Conservation (phyloP, 2,329 filamentous ascomycete species). For the Hypoxylon rubiginosum region DNA sequence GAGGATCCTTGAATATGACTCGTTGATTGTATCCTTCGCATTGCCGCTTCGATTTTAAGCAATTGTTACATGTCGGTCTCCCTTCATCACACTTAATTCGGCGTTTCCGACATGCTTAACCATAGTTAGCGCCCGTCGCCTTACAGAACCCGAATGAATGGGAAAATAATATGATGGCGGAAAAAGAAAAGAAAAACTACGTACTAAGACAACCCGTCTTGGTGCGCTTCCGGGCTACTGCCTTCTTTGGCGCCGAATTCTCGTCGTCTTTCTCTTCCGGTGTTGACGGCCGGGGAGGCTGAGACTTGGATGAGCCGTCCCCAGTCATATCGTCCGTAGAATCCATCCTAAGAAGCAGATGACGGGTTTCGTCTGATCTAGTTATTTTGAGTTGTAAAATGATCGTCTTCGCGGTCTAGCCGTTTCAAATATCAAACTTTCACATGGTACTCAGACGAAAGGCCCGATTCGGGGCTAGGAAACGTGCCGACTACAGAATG, state of each 20-base stretch:
- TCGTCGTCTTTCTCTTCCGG: constrained; percentile 54
- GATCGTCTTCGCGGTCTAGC: constrained; percentile 32
- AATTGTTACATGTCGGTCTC: constrained; percentile 84
- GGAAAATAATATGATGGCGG: constrained; percentile 9
- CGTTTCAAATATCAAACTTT: constrained; percentile 35
- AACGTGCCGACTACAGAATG: constrained; percentile 29
- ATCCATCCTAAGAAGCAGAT: constrained; percentile 50
- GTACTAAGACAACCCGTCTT: constrained; percentile 93
- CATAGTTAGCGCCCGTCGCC: constrained; percentile 39
- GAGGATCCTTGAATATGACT: constrained; percentile 82
- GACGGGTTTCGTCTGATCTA: constrained; percentile 24
- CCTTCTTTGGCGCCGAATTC: constrained; percentile 62
- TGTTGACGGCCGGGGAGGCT: constrained; percentile 52
- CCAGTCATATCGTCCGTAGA: constrained; percentile 44
- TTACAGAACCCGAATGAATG: constrained; percentile 19
- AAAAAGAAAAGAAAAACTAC: constrained; percentile 63
- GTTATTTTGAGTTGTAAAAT: constrained; percentile 14
- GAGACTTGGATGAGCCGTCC: constrained; percentile 45
- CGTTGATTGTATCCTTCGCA: constrained; percentile 89
- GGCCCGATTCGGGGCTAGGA: constrained; percentile 34
- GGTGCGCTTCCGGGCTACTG: constrained; percentile 75
- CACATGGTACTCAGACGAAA: constrained; percentile 40
- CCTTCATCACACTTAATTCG: constrained; percentile 98
- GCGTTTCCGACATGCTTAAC: constrained; percentile 86
- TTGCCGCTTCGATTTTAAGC: constrained; percentile 85